Conservation (phyloP, 495 filamentous ascomycete species). For the Podospora conica region DNA sequence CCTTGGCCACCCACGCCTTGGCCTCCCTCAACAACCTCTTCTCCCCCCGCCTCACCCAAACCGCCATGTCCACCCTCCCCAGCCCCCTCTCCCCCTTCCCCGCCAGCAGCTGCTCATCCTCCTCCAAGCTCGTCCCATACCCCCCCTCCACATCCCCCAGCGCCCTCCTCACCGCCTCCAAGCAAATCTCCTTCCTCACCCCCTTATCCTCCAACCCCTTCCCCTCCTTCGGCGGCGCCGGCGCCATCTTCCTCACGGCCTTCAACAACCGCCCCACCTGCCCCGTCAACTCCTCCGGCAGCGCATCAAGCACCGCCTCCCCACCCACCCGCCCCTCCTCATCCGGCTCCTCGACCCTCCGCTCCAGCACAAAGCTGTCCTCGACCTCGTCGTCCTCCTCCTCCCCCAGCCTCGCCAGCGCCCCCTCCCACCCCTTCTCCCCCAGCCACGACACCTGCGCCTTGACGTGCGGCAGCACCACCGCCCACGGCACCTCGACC, state of each 20-base stretch:
- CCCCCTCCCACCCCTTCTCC: constrained; percentile 38
- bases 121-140: constrained; percentile 57
- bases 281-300: constrained; percentile 34
- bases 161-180: constrained; percentile 35
- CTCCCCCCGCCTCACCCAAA: constrained; percentile 74
- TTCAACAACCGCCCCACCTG: constrained; percentile 39
- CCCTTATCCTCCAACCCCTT: constrained; percentile 35
- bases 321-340: constrained; percentile 26
- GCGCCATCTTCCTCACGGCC: constrained; percentile 32
- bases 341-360: constrained; percentile 36
- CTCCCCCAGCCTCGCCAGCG: constrained; percentile 10
- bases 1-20: constrained; percentile 13
- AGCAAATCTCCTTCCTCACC: constrained; percentile 31
- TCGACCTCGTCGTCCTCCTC: constrained; percentile 29
- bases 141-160: constrained; percentile 41
- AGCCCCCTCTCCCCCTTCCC: constrained; percentile 27
- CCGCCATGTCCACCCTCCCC: constrained; percentile 52
- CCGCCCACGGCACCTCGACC: constrained; percentile 59
- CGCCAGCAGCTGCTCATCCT: constrained; percentile 53
- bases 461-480: constrained; percentile 42
- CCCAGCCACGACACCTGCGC: constrained; percentile 35
- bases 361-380: constrained; percentile 41
- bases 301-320: constrained; percentile 25
- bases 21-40: constrained; percentile 60
- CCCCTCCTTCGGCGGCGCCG: neutral